phyloP scores from a whole-genome alignment of 495 filamentous ascomycete genomes.

The Neurospora terricola region DNA sequence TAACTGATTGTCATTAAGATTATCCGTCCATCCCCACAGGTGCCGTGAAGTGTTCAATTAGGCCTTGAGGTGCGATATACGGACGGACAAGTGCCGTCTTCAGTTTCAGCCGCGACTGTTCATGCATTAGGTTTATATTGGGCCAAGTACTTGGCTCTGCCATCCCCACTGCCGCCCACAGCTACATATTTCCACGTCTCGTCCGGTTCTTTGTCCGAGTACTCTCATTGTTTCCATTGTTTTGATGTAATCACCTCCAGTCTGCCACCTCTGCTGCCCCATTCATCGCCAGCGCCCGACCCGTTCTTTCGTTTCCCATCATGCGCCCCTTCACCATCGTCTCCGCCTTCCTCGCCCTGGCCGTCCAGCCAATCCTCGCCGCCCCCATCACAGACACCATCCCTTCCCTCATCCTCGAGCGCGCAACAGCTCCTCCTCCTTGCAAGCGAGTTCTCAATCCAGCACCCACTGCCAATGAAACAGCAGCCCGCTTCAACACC shows the following conservation, averaged over 20 bases:
- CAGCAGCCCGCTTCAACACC: not conserved
- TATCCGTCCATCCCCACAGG: not conserved
- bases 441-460: not conserved
- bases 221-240: not conserved
- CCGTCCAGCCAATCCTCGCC: not conserved
- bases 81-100: not conserved
- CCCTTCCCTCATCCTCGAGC: not conserved
- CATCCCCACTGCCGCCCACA: not conserved
- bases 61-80: not conserved
- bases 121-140: not conserved
- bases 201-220: not conserved
- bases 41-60: not conserved
- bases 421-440: not conserved
- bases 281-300: not conserved
- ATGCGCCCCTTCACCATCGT: not conserved
- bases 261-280: not conserved
- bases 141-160: not conserved
- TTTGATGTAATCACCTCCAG: not conserved
- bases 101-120: not conserved
- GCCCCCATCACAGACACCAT: not conserved
- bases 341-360: not conserved
- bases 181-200: not conserved
- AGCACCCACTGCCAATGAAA: not conserved
- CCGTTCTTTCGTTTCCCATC: not conserved
- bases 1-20: not conserved